Evolutionary conservation across 495 filamentous ascomycete species (phyloP), one percentile per base, ranked within the genome.

Genomic region (Trichoderma orchidacearum): DNA sequence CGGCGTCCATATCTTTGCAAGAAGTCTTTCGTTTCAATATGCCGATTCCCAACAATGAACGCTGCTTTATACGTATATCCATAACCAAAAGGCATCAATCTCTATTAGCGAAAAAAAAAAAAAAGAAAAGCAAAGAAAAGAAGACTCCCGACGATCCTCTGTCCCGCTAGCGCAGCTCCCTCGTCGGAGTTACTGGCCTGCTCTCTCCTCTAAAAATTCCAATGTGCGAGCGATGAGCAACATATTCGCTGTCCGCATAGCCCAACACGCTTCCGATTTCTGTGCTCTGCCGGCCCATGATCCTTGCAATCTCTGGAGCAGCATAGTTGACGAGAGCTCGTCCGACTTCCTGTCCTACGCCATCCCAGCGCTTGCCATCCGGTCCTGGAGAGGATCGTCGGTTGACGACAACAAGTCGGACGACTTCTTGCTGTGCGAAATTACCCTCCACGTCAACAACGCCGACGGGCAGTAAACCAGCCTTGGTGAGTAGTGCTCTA

Each of bases 221-320:
- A 35, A 96, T 85, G 62, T 92, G 94, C 69, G 94, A 89, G 56
- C 90, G 77, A 61, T 90, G 72, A 7, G 92, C 92, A 41, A 98
- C 87, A 75, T 97, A 96, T 69, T 96, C 90, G 58, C 86, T 90
- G 63, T 96, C 91, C 29, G 90, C 85, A 74, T 95, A 98, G 3
- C 93, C 93, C 32, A 98, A 66, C 29, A 91, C 60, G 0, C 77
- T 72, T 41, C 82, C 76, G 57, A 98, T 95, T 64, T 93, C 85
- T 1, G 73, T 79, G 64, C 91, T 96, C 61, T 84, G 80, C 57
- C 85, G 76, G 0, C 93, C 93, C 70, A 87, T 90, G 60, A 97
- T 94, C 53, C 86, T 74, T 53, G 70, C 70, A 58, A 96, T 89
- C 69, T 98, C 91, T 2, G 75, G 68, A 13, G 87, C 81, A n/a